These are phyloP conservation scores for Teratosphaeria epicoccoides DNA, from an alignment of 2,329 filamentous ascomycete species.

Conservation along the genomic window DNA sequence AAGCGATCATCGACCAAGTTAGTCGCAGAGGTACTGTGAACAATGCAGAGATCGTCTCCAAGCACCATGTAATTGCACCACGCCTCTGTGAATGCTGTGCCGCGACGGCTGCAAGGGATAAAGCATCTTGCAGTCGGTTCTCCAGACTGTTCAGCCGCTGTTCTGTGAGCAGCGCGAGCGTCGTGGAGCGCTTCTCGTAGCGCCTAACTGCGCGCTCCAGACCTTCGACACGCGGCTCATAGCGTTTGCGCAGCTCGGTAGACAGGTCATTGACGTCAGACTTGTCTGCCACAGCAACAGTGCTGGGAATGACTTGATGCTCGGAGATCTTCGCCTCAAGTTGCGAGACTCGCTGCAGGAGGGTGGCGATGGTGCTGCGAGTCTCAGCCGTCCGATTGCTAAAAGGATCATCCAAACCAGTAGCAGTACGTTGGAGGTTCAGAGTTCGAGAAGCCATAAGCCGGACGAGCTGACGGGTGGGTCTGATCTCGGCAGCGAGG, in stretches of 20 bases:
- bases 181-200: constrained; percentile 78
- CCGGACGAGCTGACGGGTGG: constrained; percentile 69
- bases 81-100: constrained; percentile 33
- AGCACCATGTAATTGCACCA: constrained; percentile 11
- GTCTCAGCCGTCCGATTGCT: constrained; percentile 16
- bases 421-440: constrained; percentile 65
- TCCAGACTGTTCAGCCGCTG: constrained; percentile 63
- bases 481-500: constrained; percentile 74
- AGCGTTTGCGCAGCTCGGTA: constrained; percentile 50
- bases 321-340: constrained; percentile 23
- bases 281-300: constrained; percentile 19
- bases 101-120: constrained; percentile 69
- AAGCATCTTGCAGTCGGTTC: constrained; percentile 60
- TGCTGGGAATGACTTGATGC: constrained; percentile 16
- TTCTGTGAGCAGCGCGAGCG: constrained; percentile 67
- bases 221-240: constrained; percentile 76
- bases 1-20: constrained; percentile 9
- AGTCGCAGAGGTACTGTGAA: constrained; percentile 11
- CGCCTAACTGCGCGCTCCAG: constrained; percentile 78
- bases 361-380: constrained; percentile 21
- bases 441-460: constrained; percentile 70
- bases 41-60: constrained; percentile 8
- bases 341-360: constrained; percentile 19
- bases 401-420: constrained; percentile 16
- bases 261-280: constrained; percentile 23